phyloP scores from a whole-genome alignment of 2,329 filamentous ascomycete species.

The Alternaria rosae region DNA sequence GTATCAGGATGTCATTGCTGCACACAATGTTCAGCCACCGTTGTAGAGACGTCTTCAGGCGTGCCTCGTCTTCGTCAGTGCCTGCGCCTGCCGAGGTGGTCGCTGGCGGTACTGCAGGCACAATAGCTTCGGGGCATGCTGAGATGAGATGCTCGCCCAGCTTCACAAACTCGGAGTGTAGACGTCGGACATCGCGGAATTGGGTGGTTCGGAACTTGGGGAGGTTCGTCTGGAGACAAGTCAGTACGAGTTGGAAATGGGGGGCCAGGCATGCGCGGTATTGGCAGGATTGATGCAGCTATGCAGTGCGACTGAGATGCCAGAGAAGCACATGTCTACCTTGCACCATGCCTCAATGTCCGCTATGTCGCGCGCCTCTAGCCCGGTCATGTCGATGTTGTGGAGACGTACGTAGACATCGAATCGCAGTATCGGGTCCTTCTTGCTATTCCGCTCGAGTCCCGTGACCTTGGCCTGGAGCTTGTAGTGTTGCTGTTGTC shows the following conservation, averaged over 20 bases:
- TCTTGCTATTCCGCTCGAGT: conserved; percentile 90
- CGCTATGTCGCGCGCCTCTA: conserved; percentile 1
- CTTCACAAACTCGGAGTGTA: conserved; percentile 95
- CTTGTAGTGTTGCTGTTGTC: conserved; percentile 73
- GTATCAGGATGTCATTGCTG: conserved; percentile 88
- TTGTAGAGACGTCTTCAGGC: conserved; percentile 89
- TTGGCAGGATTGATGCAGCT: not conserved
- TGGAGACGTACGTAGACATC: conserved; percentile 82
- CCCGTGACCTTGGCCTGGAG: conserved; percentile 95
- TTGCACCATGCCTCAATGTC: conserved; percentile 8
- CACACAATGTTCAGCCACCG: conserved; percentile 95
- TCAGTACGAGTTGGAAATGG: conserved; percentile 13
- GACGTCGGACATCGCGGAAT: conserved; percentile 94
- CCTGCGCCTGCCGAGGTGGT: conserved; percentile 92
- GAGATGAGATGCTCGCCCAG: conserved; percentile 96
- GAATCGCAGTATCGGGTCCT: conserved; percentile 92
- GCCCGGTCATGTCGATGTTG: not conserved
- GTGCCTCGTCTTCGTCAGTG: conserved; percentile 91
- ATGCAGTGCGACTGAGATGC: not conserved
- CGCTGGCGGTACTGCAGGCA: conserved; percentile 94
- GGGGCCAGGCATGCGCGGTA: not conserved
- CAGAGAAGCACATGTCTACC: conserved; percentile 4
- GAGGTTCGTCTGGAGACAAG: conserved; percentile 81
- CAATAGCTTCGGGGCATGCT: conserved; percentile 94
- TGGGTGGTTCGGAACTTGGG: conserved; percentile 97